Percentiles rank a stretch among this genome's conserved stretches.
Conservation (phyloP, 305 asterid genomes). For the Solanum hybrid region DNA sequence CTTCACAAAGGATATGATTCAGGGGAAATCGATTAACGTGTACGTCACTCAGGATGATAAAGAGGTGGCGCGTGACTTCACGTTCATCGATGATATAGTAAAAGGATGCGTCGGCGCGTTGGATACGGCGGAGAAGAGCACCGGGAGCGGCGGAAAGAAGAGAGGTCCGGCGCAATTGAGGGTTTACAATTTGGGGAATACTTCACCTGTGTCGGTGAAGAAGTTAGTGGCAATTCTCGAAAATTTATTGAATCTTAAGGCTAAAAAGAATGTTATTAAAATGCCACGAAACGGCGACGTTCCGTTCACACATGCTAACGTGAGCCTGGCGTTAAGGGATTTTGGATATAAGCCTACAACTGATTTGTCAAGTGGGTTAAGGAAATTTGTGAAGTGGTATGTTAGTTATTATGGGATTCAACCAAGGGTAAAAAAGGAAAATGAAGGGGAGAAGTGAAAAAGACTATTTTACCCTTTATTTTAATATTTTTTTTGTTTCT, state of each 20-base stretch:
- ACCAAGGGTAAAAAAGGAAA: conserved; percentile 62
- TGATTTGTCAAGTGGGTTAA: conserved; percentile 62
- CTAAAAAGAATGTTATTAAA: conserved; percentile 57
- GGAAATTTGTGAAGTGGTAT: conserved; percentile 87
- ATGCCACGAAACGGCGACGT: conserved; percentile 98
- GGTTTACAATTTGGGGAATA: conserved; percentile 83
- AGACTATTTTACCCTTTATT: conserved; percentile 1
- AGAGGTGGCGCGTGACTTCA: conserved; percentile 98
- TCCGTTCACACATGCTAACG: conserved; percentile 86
- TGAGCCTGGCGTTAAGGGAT: conserved; percentile 68
- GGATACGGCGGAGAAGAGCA: conserved; percentile 94
- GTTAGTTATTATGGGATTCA: conserved; percentile 75
- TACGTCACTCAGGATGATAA: conserved; percentile 56
- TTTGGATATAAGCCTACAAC: conserved; percentile 84
- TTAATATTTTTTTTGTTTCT: conserved; percentile 4
- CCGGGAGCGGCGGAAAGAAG: conserved; percentile 86
- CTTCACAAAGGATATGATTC: conserved; percentile 76
- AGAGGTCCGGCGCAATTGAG: conserved; percentile 67
- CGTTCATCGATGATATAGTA: conserved; percentile 79
- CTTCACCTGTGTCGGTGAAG: conserved; percentile 82
- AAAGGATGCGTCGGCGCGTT: conserved; percentile 79
- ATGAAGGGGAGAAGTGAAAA: neutral
- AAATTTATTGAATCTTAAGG: conserved; percentile 40
- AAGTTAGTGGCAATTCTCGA: conserved; percentile 72
- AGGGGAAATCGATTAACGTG: conserved; percentile 51